Evolutionary conservation across 352 stramenopile genomes (phyloP).

Genomic region (Aphanomyces cochlioides): DNA sequence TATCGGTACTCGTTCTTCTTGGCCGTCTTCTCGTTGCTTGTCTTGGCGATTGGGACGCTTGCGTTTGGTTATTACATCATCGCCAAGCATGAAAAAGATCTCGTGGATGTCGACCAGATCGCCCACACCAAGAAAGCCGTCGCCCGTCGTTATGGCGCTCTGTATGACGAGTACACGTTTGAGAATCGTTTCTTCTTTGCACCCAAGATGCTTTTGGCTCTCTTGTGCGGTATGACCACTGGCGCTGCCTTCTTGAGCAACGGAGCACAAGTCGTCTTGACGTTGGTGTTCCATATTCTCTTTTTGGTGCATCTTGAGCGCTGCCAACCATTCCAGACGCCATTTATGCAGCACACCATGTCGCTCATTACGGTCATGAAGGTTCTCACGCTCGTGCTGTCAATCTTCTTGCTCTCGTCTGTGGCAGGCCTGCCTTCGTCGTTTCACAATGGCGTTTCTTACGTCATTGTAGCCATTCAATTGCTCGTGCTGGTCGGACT

Average conservation of each 20-base stretch:
- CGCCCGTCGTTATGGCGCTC: slow-evolving; percentile 63
- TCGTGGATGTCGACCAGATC: slow-evolving; percentile 75
- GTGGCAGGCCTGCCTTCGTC: slow-evolving; percentile 62
- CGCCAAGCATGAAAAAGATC: slow-evolving; percentile 67
- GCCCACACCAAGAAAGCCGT: slow-evolving; percentile 78
- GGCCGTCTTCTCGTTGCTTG: slow-evolving; percentile 56
- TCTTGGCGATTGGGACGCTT: slow-evolving; percentile 66
- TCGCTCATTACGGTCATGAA: slow-evolving; percentile 87
- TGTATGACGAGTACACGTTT: slow-evolving; percentile 87
- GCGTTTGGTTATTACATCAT: slow-evolving; percentile 69
- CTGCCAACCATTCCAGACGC: slow-evolving; percentile 74
- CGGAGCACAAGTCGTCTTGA: slow-evolving; percentile 71
- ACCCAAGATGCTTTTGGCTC: slow-evolving; percentile 68
- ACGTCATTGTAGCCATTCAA: slow-evolving; percentile 75
- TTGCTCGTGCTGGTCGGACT: slow-evolving; percentile 73
- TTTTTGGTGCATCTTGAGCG: slow-evolving; percentile 81
- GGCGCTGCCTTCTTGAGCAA: slow-evolving; percentile 72
- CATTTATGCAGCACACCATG: slow-evolving; percentile 80
- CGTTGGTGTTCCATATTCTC: slow-evolving; percentile 68
- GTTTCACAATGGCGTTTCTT: slow-evolving; percentile 65
- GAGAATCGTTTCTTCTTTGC: slow-evolving; percentile 84
- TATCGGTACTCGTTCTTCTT: slow-evolving; percentile 54
- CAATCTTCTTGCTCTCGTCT: slow-evolving; percentile 74
- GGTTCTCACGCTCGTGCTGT: slow-evolving; percentile 78
- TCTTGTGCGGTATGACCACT: slow-evolving; percentile 75